These are phyloP conservation scores for Cordyceps pruinosa DNA, from an alignment of 2,329 filamentous ascomycete genomes.

Conservation along the genomic window DNA sequence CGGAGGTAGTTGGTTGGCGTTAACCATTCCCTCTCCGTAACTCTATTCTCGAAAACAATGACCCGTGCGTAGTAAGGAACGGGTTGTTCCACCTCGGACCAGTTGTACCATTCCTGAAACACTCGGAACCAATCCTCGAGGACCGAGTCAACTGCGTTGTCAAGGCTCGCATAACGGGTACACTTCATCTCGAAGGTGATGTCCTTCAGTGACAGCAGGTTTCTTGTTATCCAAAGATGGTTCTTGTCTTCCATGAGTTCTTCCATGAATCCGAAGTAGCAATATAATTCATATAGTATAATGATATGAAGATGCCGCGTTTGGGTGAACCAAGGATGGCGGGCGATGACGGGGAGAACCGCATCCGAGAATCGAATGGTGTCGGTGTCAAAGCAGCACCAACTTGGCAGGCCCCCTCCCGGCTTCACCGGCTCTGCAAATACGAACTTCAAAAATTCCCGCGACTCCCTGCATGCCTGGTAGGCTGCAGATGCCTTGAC, in stretches of 20 bases:
- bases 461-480: constrained; percentile 4
- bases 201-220: neutral
- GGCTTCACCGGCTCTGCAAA: constrained; percentile 5
- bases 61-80: neutral
- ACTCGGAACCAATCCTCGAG: neutral
- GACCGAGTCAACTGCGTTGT: neutral
- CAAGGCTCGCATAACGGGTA: neutral
- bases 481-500: constrained; percentile 6
- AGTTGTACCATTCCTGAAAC: constrained; percentile 2
- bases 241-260: neutral
- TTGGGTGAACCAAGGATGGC: constrained; percentile 4
- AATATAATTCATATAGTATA: neutral
- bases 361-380: neutral
- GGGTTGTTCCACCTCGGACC: neutral
- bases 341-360: neutral
- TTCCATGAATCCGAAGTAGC: neutral
- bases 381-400: neutral
- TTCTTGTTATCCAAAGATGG: neutral
- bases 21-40: neutral
- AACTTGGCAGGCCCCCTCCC: constrained; percentile 2
- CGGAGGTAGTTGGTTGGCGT: constrained; percentile 3
- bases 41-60: neutral
- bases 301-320: neutral
- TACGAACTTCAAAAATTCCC: neutral
- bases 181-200: neutral